A percentile compares a stretch with the other conserved stretches of the same genome.
Conservation (phyloP, 164 flowering plant genomes). For the Pachysandra terminalis region DNA sequence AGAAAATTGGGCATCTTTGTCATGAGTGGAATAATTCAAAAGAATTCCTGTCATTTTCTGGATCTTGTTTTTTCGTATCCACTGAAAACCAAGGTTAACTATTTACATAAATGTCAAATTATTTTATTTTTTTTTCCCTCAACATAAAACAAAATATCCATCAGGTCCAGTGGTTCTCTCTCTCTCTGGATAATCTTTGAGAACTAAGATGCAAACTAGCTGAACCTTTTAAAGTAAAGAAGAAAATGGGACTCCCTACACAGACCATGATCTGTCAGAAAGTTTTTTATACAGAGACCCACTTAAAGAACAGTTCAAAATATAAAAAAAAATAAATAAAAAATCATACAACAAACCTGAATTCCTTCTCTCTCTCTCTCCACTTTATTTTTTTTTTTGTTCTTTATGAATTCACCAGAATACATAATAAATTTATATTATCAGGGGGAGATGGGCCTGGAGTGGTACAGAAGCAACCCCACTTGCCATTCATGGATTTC, state of each 20-base stretch:
- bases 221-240: background rate
- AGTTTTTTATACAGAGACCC: background rate
- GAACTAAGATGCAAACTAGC: background rate
- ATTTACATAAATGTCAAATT: background rate
- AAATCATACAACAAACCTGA: too few species aligned
- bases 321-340: background rate
- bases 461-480: slow-evolving; percentile 37
- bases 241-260: background rate
- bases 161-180: background rate
- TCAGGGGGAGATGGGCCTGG: slow-evolving; percentile 8
- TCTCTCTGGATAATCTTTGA: background rate
- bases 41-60: slow-evolving; percentile 24
- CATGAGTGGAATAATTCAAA: slow-evolving; percentile 28
- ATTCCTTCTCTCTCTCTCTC: background rate
- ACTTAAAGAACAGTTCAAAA: slow-evolving; percentile 4
- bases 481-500: slow-evolving; percentile 20
- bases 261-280: slow-evolving; percentile 16
- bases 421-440: too few species aligned
- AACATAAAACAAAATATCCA: background rate
- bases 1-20: slow-evolving; percentile 21
- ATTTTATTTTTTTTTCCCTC: background rate
- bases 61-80: slow-evolving; percentile 5
- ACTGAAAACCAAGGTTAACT: background rate
- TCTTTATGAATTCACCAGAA: too few species aligned
- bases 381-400: slow-evolving; percentile 5